These are phyloP conservation scores for Bothriochloa decipiens DNA, from an alignment of 176 grass and related monocot species.

Conservation along the genomic window DNA sequence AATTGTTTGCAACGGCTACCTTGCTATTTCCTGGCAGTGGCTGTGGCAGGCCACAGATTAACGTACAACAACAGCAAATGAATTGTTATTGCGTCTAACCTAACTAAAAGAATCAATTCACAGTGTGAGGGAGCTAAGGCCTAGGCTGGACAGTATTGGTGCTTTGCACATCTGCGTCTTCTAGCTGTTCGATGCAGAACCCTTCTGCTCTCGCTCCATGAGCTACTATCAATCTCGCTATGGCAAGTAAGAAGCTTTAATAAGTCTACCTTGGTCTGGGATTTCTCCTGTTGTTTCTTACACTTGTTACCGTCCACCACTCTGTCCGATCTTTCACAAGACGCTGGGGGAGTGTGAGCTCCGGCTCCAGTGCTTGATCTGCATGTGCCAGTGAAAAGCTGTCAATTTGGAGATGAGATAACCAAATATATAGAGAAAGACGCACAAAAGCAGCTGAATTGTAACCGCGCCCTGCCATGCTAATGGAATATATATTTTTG, in stretches of 20 bases:
- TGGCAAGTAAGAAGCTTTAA: constrained; percentile 55
- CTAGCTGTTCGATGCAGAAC: constrained; percentile 64
- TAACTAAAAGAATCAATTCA: constrained; percentile 3
- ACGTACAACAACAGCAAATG: background rate
- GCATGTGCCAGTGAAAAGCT: constrained; percentile 10
- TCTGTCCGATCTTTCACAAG: constrained; percentile 40
- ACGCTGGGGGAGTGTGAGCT: constrained; percentile 50
- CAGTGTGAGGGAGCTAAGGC: background rate
- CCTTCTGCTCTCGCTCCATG: constrained; percentile 66
- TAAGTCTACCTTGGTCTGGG: constrained; percentile 58
- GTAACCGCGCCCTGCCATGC: background rate
- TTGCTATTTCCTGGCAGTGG: background rate
- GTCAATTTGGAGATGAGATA: background rate
- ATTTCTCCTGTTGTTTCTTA: constrained; percentile 27
- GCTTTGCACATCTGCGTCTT: constrained; percentile 47
- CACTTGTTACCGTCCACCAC: constrained; percentile 33
- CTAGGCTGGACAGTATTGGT: background rate
- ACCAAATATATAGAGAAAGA: background rate
- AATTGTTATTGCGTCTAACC: background rate
- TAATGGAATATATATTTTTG: background rate
- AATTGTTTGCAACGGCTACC: background rate
- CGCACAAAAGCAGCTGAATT: background rate
- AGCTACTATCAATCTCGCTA: constrained; percentile 49
- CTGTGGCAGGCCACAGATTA: background rate
- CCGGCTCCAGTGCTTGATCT: constrained; percentile 59